These are phyloP conservation scores for Benincasa hispida DNA, from an alignment of 306 rosid species.

Conservation along the genomic window DNA sequence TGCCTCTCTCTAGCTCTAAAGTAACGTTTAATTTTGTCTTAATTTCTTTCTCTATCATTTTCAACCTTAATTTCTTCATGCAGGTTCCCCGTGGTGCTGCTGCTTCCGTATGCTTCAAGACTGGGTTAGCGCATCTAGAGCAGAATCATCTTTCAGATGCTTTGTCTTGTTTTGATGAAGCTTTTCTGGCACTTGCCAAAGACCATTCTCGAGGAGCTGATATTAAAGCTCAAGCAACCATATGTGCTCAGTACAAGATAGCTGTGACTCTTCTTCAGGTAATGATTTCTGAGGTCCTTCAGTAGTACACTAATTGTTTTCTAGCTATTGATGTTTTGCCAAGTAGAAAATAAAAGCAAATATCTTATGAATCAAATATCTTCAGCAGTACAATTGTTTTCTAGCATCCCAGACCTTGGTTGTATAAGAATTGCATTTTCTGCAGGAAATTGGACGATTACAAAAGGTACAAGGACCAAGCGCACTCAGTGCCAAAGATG, in stretches of 20 bases:
- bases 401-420: background rate
- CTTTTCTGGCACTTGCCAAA: constrained; percentile 89
- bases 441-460: constrained; percentile 91
- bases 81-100: constrained; percentile 96
- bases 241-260: constrained; percentile 94
- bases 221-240: constrained; percentile 96
- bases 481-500: constrained; percentile 93
- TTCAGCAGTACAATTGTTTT: background rate
- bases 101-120: constrained; percentile 85
- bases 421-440: constrained; percentile 4
- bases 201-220: constrained; percentile 95
- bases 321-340: background rate
- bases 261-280: constrained; percentile 94
- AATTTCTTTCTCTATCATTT: background rate
- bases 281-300: background rate
- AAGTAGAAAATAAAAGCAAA: background rate
- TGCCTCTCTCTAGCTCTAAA: background rate
- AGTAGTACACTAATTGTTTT: background rate
- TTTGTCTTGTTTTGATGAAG: constrained; percentile 84
- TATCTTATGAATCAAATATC: background rate
- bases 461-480: constrained; percentile 80
- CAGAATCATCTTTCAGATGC: constrained; percentile 94
- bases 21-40: background rate
- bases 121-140: constrained; percentile 93
- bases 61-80: constrained; percentile 11